These are phyloP conservation scores for Aspergillus nidulans DNA, from an alignment of 495 filamentous ascomycete species.

Conservation along the genomic window DNA sequence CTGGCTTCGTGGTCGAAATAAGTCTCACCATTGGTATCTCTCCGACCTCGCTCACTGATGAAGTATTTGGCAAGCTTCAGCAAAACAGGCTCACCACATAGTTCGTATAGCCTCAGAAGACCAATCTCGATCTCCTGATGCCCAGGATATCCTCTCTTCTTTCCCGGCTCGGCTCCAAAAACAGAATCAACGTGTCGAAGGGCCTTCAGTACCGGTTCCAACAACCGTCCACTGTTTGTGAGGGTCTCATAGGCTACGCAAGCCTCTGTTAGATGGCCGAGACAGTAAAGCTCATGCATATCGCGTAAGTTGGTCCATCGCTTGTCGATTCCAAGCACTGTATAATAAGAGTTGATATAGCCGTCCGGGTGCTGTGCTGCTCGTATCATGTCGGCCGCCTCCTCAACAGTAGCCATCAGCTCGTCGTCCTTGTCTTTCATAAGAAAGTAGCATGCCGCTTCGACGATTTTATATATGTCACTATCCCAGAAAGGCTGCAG, in stretches of 20 bases:
- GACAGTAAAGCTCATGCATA: conserved; percentile 55
- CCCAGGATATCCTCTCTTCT: conserved; percentile 55
- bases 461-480: conserved; percentile 58
- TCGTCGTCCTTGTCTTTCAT: conserved; percentile 38
- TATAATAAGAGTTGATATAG: conserved; percentile 58
- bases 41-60: conserved; percentile 48
- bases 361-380: conserved; percentile 52
- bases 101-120: conserved; percentile 49
- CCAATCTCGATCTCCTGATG: conserved; percentile 59
- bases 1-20: conserved; percentile 10
- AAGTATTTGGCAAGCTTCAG: conserved; percentile 52
- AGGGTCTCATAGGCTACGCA: conserved; percentile 49
- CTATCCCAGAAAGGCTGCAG: conserved; percentile 44
- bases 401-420: conserved; percentile 48
- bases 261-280: conserved; percentile 57
- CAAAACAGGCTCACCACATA: conserved; percentile 41
- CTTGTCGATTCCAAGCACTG: conserved; percentile 47
- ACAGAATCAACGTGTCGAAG: conserved; percentile 46
- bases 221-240: conserved; percentile 46
- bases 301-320: conserved; percentile 56
- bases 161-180: conserved; percentile 45
- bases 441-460: conserved; percentile 55
- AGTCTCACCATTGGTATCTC: conserved; percentile 27
- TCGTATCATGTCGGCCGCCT: conserved; percentile 52
- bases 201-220: conserved; percentile 51